phyloP scores from a whole-genome alignment of 345 rosid genomes.

The Acer saccharum region DNA sequence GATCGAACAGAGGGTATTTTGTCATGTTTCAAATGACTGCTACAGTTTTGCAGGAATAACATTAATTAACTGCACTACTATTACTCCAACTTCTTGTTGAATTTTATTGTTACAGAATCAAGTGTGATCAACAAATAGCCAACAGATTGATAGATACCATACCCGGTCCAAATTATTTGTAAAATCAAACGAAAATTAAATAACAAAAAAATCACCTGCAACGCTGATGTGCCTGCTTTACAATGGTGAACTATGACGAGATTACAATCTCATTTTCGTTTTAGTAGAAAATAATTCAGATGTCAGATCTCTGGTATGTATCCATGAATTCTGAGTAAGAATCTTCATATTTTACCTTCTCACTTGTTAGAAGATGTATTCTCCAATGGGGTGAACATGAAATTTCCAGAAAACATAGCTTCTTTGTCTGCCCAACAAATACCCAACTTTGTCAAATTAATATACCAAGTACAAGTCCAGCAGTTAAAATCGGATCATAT shows the following conservation, averaged over 20 bases:
- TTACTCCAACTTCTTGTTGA: not conserved
- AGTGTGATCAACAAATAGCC: not conserved
- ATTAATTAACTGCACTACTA: not conserved
- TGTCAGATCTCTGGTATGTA: not conserved
- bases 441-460: constrained; percentile 19
- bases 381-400: constrained; percentile 72
- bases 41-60: not conserved
- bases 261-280: not conserved
- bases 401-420: constrained; percentile 85
- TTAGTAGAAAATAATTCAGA: not conserved
- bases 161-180: not conserved
- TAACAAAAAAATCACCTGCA: not conserved
- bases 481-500: constrained; percentile 1
- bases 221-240: constrained; percentile 1
- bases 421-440: constrained; percentile 69
- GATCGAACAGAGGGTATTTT: not conserved
- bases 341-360: constrained; percentile 19
- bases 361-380: constrained; percentile 25
- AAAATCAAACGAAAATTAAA: not conserved
- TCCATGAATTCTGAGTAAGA: not conserved
- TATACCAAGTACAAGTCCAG: not conserved
- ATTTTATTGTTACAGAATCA: not conserved
- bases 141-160: not conserved
- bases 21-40: not conserved
- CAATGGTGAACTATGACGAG: not conserved